phyloP scores from a whole-genome alignment of 495 filamentous ascomycete species.

The Neurospora sp. region DNA sequence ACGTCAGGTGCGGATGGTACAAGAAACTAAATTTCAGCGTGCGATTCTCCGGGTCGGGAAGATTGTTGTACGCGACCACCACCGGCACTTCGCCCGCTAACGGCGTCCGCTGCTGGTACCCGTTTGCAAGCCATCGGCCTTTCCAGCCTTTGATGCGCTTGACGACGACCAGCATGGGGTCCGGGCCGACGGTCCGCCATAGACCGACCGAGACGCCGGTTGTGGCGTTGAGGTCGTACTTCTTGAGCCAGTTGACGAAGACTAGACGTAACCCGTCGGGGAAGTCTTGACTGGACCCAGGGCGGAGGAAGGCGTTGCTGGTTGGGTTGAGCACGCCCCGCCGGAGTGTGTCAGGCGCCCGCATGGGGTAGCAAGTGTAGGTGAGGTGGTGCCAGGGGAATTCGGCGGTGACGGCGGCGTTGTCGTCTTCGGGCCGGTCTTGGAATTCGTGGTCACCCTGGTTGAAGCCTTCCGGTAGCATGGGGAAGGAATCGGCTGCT shows the following conservation, averaged over 20 bases:
- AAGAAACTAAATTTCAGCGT: neutral
- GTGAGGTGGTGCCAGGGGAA: neutral
- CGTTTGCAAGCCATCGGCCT: neutral
- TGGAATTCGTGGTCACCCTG: neutral
- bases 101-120: neutral
- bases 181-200: neutral
- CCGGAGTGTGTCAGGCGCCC: neutral
- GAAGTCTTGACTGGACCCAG: neutral
- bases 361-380: neutral
- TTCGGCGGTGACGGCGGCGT: rapidly evolving
- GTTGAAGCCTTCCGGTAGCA: neutral
- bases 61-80: neutral
- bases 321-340: rapidly evolving
- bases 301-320: neutral
- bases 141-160: neutral
- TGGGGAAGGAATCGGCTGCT: neutral
- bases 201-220: neutral
- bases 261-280: neutral
- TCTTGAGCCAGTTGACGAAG: neutral
- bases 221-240: neutral
- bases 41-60: rapidly evolving
- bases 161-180: neutral
- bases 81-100: rapidly evolving
- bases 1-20: neutral
- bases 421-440: neutral